Conservation (phyloP, 352 stramenopile species). For the Globisporangium apiculatum region DNA sequence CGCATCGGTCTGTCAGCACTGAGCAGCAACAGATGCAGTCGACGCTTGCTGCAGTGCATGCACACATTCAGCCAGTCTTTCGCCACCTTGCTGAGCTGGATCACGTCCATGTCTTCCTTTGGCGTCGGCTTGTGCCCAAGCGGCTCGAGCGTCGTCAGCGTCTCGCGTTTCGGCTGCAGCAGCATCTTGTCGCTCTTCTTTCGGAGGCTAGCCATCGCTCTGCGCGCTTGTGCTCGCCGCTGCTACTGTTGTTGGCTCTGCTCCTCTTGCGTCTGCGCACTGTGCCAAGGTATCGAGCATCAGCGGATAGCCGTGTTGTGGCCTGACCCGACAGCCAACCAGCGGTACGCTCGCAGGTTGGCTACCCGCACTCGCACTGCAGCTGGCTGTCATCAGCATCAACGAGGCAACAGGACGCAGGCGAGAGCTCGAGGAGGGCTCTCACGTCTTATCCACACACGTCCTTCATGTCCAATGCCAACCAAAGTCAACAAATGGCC, state of each 20-base stretch:
- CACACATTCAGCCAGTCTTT: neutral
- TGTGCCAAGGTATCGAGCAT: too few species aligned
- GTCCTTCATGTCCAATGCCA: too few species aligned
- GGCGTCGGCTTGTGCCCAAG: slow-evolving; percentile 59
- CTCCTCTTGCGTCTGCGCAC: neutral
- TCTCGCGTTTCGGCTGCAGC: slow-evolving; percentile 27
- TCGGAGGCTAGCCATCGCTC: slow-evolving; percentile 9
- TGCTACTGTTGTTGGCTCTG: slow-evolving; percentile 3
- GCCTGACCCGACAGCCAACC: too few species aligned
- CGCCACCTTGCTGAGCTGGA: slow-evolving; percentile 50
- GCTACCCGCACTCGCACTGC: too few species aligned
- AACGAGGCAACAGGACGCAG: too few species aligned
- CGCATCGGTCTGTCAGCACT: neutral
- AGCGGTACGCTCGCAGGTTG: too few species aligned
- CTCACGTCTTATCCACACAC: too few species aligned
- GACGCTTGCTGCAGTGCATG: neutral
- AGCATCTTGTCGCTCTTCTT: slow-evolving; percentile 39
- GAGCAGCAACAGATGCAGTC: neutral
- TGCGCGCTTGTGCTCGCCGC: slow-evolving; percentile 19
- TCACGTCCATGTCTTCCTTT: slow-evolving; percentile 44
- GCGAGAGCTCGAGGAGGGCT: too few species aligned
- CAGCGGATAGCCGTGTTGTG: too few species aligned
- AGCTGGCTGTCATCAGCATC: too few species aligned
- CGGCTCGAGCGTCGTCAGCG: slow-evolving; percentile 43
- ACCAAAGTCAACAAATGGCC: too few species aligned